phyloP scores from a whole-genome alignment of 176 grass and related monocot species.

The Aegilops longissima region DNA sequence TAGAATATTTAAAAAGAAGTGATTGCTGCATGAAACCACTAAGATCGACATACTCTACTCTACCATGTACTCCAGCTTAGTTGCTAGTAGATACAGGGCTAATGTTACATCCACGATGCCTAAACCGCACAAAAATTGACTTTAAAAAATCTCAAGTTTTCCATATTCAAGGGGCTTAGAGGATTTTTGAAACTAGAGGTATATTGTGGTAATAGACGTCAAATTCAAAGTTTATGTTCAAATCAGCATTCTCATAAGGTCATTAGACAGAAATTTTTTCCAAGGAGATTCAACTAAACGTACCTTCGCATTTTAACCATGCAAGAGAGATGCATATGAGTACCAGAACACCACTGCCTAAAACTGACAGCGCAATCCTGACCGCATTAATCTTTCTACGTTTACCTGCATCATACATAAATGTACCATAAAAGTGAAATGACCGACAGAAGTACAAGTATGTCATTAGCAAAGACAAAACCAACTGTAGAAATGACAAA shows the following conservation, averaged over 20 bases:
- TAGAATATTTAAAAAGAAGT: neutral
- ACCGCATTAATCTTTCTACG: neutral
- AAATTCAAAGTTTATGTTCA: neutral
- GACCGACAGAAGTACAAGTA: neutral
- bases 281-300: neutral
- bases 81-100: too few relatives aligned
- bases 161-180: neutral
- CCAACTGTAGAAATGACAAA: neutral
- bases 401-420: neutral
- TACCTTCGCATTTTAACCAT: slow-evolving; percentile 17
- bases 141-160: neutral
- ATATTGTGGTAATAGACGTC: neutral
- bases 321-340: neutral
- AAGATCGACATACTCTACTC: too few relatives aligned
- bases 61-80: too few relatives aligned
- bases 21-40: neutral
- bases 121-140: neutral
- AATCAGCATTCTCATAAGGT: neutral
- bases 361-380: neutral
- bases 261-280: neutral
- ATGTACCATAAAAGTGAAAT: neutral
- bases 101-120: too few relatives aligned
- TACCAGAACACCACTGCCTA: neutral
- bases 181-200: neutral
- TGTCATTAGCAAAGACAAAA: neutral